Evolutionary conservation across 139 green algal species (phyloP), one percentile per base, ranked within the genome.

Genomic region (Chlorella sp.): DNA sequence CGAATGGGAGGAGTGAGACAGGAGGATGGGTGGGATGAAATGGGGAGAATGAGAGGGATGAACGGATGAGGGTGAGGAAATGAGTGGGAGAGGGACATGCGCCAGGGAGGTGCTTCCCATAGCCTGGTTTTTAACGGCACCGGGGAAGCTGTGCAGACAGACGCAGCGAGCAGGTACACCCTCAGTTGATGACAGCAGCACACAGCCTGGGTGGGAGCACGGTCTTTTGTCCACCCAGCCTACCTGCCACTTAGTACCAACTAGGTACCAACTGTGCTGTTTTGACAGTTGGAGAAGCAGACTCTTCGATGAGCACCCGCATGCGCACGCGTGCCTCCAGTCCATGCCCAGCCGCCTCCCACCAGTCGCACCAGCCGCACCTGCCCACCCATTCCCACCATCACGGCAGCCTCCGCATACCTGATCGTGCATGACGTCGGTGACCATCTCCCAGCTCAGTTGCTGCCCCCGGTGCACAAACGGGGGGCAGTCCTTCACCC

Each of bases 401-500:
- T 12, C 26, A 19, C 21, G 21, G 39, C 69, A 34, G 16, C n/a
- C 28, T 48, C n/a, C 5, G 7, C 7, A 9, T n/a, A 83, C 85
- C 85, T 89, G 85, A 48, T 89, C 85, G 22, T 89, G 85, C 32
- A 89, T 82, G 24, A 89, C 85, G 48, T 89, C 71, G 9, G 71
- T 32, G 32, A 89, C 71, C 5, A 36, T 32, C 0, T 14, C 71
- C n/a, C 16, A 21, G 28, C 15, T 53, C 71, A 89, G 5, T 34
- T 34, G 16, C 37, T 48, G 42, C 32, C 85, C 85, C 3, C 86
- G 64, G 90, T 96, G 90, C 19, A 75, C 48, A 86, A 97, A 97
- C 30, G 94, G 90, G 0, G 21, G 32, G 39, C 42, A 60, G 86
- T 68, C 84, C 11, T 7, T 14, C 18, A 88, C 30, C 57, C 53